Base-by-base conservation (phyloP, 208 protist species). In the Wallacemonas sp. region DNA sequence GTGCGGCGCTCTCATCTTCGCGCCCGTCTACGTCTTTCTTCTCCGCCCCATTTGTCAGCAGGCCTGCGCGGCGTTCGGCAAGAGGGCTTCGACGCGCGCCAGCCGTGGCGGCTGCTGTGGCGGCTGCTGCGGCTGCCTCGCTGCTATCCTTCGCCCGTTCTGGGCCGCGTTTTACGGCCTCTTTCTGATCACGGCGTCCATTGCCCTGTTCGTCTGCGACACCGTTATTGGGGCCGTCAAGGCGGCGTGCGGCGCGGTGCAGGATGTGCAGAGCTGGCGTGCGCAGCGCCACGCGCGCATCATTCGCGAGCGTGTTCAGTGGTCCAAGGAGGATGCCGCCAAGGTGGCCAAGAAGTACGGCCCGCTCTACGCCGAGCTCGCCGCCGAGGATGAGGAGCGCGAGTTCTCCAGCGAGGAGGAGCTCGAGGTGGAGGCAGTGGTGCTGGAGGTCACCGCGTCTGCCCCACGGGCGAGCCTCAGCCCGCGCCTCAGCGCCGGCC, bases 21-120 rank as follows among this genome's bases (percentile, higher is more conserved):
- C 81, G 23, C 76, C 85, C 28, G 44, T 91, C 28, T 88, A 82
- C 71, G 79, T 76, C 5, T 81, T 88, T 42, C 36, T 87, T 12
- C 29, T 88, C 33, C 76, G 83, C 48, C 85, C 85, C 2, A n/a
- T 81, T 8, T 14, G 78, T 2, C 38, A 67, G 70, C n/a, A 26
- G 29, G 7, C 16, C 29, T 12, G 18, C 3, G 52, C 52, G 20
- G 25, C 52, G 26, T 7, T 31, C 25, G 16, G 20, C 22, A 5
- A 14, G 18, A 41, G 26, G 22, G 48, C 25, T 55, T n/a, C n/a
- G n/a, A n/a, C n/a, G n/a, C n/a, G n/a, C n/a, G n/a, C n/a, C n/a
- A n/a, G n/a, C n/a, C n/a, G n/a, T n/a, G n/a, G n/a, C n/a, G n/a
- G n/a, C n/a, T n/a, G n/a, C n/a, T n/a, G n/a, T n/a, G n/a, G n/a